A percentile compares a stretch with the other conserved stretches of the same genome.
Evolutionary conservation across 164 flowering plant species (phyloP).

Genomic region (Houttuynia cordata): DNA sequence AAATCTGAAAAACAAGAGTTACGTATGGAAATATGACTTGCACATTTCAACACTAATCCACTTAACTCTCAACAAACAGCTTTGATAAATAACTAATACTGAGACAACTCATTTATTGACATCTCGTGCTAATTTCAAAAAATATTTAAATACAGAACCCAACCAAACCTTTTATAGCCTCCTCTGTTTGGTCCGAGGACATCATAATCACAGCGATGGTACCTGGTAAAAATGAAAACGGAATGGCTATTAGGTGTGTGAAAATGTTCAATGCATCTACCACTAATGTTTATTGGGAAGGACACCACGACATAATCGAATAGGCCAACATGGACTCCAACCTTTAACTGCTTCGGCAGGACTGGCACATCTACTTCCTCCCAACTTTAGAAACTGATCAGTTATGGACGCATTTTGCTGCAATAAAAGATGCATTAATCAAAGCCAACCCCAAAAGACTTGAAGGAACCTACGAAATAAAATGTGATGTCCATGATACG

Average conservation of each 20-base stretch:
- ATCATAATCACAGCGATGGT: slow-evolving; percentile 43
- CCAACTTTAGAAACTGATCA: slow-evolving; percentile 50
- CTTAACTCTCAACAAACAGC: background rate
- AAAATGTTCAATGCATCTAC: background rate
- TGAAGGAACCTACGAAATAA: no score
- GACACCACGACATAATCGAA: background rate
- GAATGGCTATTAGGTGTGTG: background rate
- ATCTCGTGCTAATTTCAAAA: no score
- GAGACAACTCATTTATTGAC: no score
- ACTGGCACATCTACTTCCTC: slow-evolving; percentile 46
- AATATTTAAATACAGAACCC: slow-evolving; percentile 2
- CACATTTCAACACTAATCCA: background rate
- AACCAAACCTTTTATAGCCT: slow-evolving; percentile 36
- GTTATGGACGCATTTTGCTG: slow-evolving; percentile 34
- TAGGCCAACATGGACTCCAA: slow-evolving; percentile 5
- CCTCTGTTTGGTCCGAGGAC: slow-evolving; percentile 36
- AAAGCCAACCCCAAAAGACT: background rate
- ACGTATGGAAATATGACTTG: background rate
- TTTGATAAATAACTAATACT: no score
- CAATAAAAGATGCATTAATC: slow-evolving; percentile 4
- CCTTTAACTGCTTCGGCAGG: slow-evolving; percentile 53
- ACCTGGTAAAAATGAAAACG: slow-evolving; percentile 34
- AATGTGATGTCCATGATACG: no score
- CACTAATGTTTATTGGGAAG: background rate
- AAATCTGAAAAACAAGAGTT: slow-evolving; percentile 32